A percentile compares a stretch with the other conserved stretches of the same genome.
Conservation (phyloP, 352 stramenopile species). For the Globisporangium camurandrum region DNA sequence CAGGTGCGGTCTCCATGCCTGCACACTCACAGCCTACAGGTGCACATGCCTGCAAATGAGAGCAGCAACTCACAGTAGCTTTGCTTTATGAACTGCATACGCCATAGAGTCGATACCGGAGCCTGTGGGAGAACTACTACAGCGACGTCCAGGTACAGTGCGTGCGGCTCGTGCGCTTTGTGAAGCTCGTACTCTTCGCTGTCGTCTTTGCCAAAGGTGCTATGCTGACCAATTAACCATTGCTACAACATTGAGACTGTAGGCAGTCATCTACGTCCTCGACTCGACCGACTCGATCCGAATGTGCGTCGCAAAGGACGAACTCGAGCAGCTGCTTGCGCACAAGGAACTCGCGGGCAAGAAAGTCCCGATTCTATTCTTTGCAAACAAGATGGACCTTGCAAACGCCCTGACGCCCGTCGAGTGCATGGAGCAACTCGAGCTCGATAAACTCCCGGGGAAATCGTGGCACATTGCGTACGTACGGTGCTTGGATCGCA, state of each 20-base stretch:
- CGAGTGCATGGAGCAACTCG: slow-evolving; percentile 75
- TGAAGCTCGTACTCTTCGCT: neutral
- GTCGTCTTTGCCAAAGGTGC: too few species aligned
- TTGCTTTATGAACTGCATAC: neutral
- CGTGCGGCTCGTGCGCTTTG: neutral
- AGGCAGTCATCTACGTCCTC: slow-evolving; percentile 88
- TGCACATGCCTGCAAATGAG: too few species aligned
- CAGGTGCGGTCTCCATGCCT: slow-evolving; percentile 18
- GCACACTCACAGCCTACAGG: neutral
- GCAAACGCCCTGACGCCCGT: slow-evolving; percentile 58
- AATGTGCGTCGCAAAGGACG: slow-evolving; percentile 83
- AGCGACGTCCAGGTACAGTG: slow-evolving; percentile 42
- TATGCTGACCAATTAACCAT: too few species aligned
- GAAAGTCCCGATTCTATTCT: slow-evolving; percentile 79
- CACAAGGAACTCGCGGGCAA: slow-evolving; percentile 70
- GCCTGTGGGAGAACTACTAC: slow-evolving; percentile 86
- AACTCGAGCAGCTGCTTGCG: slow-evolving; percentile 77
- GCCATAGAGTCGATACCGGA: slow-evolving; percentile 67
- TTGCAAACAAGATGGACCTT: slow-evolving; percentile 87
- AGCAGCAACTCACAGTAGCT: neutral
- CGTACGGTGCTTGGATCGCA: slow-evolving; percentile 8
- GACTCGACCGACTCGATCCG: slow-evolving; percentile 83
- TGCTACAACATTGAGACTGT: too few species aligned
- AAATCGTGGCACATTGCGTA: slow-evolving; percentile 85
- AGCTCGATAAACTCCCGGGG: slow-evolving; percentile 68